A percentile compares a stretch with the other conserved stretches of the same genome.
Evolutionary conservation across 768 basidiomycete genomes (phyloP).

Genomic region (Neoboletus brunneissimus): DNA sequence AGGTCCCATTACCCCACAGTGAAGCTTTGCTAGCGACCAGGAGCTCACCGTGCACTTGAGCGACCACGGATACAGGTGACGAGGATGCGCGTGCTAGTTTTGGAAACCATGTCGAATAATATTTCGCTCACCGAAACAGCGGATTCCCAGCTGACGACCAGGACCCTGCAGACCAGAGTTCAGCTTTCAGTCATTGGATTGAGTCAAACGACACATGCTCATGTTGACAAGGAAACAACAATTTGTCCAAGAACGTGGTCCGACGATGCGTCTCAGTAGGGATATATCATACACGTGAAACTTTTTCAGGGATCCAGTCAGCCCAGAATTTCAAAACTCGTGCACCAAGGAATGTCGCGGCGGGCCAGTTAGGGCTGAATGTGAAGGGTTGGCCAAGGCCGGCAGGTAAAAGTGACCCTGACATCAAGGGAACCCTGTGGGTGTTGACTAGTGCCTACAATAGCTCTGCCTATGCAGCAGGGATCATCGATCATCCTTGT

Average conservation of each 20-base stretch:
- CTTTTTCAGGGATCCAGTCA: background rate
- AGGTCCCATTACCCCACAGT: background rate
- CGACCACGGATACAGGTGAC: background rate
- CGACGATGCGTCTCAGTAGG: background rate
- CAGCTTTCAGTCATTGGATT: background rate
- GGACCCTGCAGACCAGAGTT: constrained; percentile 4
- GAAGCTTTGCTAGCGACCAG: background rate
- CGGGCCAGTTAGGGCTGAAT: background rate
- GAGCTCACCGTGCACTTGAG: background rate
- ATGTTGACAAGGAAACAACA: constrained; percentile 16
- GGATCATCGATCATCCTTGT: no score
- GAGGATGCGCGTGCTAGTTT: background rate
- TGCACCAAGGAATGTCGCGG: background rate
- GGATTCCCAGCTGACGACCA: background rate
- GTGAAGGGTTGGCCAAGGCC: background rate
- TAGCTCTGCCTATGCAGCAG: no score
- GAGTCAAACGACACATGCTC: constrained; percentile 3
- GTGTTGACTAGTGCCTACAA: no score
- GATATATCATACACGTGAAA: background rate
- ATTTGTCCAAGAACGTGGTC: constrained; percentile 10
- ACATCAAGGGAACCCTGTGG: background rate
- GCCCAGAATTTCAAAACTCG: background rate
- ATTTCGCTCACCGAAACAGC: background rate
- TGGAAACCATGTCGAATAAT: background rate
- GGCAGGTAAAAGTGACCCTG: constrained; percentile 1